Base-by-base conservation (phyloP, 129 eudicot species). In the Kitagawia praeruptora region DNA sequence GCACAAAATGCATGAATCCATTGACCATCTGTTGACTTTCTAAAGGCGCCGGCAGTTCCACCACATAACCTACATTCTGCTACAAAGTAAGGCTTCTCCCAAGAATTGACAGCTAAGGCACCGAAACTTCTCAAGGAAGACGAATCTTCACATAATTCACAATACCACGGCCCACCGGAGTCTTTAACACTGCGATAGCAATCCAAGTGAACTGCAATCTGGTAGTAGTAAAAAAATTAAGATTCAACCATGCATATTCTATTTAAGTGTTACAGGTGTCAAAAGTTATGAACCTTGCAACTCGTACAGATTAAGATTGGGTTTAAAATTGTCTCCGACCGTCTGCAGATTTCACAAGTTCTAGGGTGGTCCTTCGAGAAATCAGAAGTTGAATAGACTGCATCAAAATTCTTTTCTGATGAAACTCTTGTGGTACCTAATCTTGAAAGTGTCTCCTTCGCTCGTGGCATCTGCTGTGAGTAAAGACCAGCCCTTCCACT, bases 1-100 rank as follows among this genome's bases (percentile, higher is more conserved):
- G 99, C 98, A 87, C 99, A 96, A 67, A 92, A 89, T 82, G 98
- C 97, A 82, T 96, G 99, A 31, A 96, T 82, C 99, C 99, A 96
- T 87, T 91, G 93, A 80, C 96, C 97, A 82, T 85, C 85, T 27
- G 84, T 84, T 38, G 99, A 86, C 88, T 92, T 96, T 78, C 99
- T 93, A 88, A 96, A 96, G 84, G 99, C 97, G 64, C 99, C 97
- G 15, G 86, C 87, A 75, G 89, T 82, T 44, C 90, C 88, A 81
- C 98, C 93, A 84, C 99, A 96, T 73, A 96, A 83, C 78, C 86
- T 85, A 85, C 99, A 96, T 87, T 96, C 98, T 6, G 87, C 89
- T 69, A 84, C 79, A 78, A 83, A 78, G 63, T 73, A 70, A 39
- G 89, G 90, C 86, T 83, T 89, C 74, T 83, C 95, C 79, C 83